Base-by-base conservation (phyloP, 179 eudicot species). In the Heliamphora pulchella region DNA sequence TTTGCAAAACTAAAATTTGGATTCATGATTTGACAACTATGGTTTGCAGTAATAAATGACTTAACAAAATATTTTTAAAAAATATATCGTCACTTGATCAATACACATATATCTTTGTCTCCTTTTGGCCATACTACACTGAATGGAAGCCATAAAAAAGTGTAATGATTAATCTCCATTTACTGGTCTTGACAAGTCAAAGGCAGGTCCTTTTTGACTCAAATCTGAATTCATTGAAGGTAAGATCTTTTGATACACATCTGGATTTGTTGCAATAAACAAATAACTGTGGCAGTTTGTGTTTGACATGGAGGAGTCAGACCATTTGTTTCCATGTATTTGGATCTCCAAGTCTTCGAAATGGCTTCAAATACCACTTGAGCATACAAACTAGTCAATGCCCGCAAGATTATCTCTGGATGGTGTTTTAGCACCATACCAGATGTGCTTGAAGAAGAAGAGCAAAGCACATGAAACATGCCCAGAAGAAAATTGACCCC, bases 371-470 rank as follows among this genome's bases (percentile, higher is more conserved):
- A 77, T 78, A 61, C 81, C 57, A 70, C 81, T 20, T 78, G 59
- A 78, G 61, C 41, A 78, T 75, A 64, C 54, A 68, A 82, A 83
- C 79, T 71, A 77, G 76, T 83, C 39, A 68, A 83, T 70, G 58
- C 64, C 82, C 13, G 72, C 76, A 79, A 79, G 66, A 79, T 68
- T 6, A 74, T 82, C 79, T 79, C 79, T 74, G 54, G 74, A 79
- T 65, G 75, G 44, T 77, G 63, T 79, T 74, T 55, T 59, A 48
- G 62, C 64, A 55, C 85, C 79, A 66, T 79, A 51, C 66, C 80
- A 59, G 80, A 75, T 75, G 82, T 79, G 80, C 46, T 69, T 31
- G 67, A 69, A 81, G 61, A 76, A 79, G 78, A 80, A 80, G 61
- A 54, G 78, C 20, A 10, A n/a, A 71, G 69, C 71, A n/a, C 47